A percentile compares a stretch with the other conserved stretches of the same genome.
Evolutionary conservation across 441 rosid genomes (phyloP).

Genomic region (Jatropha podagrica): DNA sequence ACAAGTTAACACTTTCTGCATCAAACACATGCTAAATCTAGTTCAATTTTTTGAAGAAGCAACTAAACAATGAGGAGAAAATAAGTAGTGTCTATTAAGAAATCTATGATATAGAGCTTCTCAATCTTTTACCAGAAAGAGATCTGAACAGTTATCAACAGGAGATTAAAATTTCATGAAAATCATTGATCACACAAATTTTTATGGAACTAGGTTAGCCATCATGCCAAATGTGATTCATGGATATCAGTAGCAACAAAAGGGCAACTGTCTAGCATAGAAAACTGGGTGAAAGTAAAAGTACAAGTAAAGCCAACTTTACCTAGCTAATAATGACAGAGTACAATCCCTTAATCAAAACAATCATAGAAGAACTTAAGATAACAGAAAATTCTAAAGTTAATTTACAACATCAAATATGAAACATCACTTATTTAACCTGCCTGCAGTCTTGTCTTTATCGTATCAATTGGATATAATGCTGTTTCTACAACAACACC

Average conservation of each 20-base stretch:
- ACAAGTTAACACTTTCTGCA: not conserved
- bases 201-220: not conserved
- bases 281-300: not conserved
- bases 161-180: too few relatives aligned
- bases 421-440: conserved; percentile 17
- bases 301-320: not conserved
- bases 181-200: not conserved
- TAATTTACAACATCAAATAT: not conserved
- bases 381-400: not conserved
- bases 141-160: not conserved
- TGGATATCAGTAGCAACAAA: not conserved
- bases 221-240: not conserved
- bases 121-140: not conserved
- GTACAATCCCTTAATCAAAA: conserved; percentile 1
- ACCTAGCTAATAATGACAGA: not conserved
- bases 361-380: not conserved
- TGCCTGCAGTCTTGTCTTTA: conserved; percentile 60
- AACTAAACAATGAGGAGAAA: not conserved
- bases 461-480: conserved; percentile 56
- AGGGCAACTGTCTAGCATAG: not conserved
- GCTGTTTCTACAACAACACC: conserved; percentile 55
- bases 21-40: not conserved
- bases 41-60: conserved; percentile 3
- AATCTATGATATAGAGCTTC: not conserved
- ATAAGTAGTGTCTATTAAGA: not conserved